Evolutionary conservation across 257 asterid genomes (phyloP), one percentile per base, ranked within the genome.

Genomic region (Sherardia arvensis): DNA sequence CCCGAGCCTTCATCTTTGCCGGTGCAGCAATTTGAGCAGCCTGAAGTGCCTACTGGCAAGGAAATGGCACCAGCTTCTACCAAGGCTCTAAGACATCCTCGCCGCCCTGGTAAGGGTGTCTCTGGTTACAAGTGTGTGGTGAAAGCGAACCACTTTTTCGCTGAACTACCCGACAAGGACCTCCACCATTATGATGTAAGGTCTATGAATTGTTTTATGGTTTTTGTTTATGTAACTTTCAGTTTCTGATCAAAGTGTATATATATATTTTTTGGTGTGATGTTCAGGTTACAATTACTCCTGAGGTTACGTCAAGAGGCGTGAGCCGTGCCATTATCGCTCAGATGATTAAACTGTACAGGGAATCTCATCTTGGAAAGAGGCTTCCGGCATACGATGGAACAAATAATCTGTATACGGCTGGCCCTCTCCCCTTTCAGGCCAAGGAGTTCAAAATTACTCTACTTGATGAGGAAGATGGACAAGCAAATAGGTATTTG

Each of bases 311-410:
- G 23, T 84, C 87, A 14, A 95, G 97, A 1, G 90, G 87, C 25
- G 97, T 82, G 34, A 92, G 87, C 73, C 92, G 98, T 17, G 95
- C 96, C 70, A 97, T 92, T 57, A 92, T 92, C 87, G 82, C 34
- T 54, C 95, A 89, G 68, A 62, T 92, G 53, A 95, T 92, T 55
- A 83, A 36, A 23, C 74, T 79, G 1, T 87, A 92, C 61, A 73
- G 53, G 70, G 95, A 92, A 56, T 83, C 98, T 56, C 95, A 88
- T 74, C 79, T 92, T 25, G 98, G 89, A 38, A 82, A 54, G 72
- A 82, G 98, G 73, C 95, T 92, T 29, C 98, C 98, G 45, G 98
- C 91, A n/a, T 92, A 92, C 79, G 98, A 92, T 81, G 97, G 98
- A 33, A 76, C 97, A 61, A 92, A 92, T 80, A 88, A 95, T 59